Evolutionary conservation across 2,329 filamentous ascomycete genomes (phyloP).

Genomic region (Colletotrichum sp.): DNA sequence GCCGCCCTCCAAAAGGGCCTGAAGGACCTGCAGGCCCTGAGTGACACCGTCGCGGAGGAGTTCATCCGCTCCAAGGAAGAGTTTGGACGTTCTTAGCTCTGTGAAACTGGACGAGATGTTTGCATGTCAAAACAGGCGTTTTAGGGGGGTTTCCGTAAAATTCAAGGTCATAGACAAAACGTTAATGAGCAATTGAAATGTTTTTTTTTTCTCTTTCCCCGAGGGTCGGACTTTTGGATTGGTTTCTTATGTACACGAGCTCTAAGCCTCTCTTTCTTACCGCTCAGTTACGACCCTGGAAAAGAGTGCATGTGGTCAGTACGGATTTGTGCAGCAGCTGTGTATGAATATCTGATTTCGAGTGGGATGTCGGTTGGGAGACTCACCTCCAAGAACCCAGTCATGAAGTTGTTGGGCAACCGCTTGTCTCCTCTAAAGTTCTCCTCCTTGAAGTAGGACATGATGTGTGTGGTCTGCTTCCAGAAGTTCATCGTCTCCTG

Average conservation of each 20-base stretch:
- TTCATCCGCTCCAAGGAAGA: conserved; percentile 54
- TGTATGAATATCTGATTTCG: not conserved
- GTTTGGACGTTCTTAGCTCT: conserved; percentile 44
- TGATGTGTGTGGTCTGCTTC: conserved; percentile 95
- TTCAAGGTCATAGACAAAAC: conserved; percentile 4
- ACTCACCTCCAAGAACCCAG: conserved; percentile 90
- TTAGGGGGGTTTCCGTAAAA: not conserved
- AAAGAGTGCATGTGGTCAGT: not conserved
- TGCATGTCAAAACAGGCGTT: not conserved
- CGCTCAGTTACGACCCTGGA: conserved; percentile 26
- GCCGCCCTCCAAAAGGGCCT: conserved; percentile 91
- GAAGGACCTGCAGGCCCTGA: conserved; percentile 86
- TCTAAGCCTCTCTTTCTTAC: not conserved
- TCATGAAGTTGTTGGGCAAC: conserved; percentile 89
- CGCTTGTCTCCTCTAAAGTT: conserved; percentile 76
- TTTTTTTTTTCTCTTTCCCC: not conserved
- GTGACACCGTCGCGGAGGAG: conserved; percentile 91
- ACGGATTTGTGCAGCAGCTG: not conserved
- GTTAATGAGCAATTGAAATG: not conserved
- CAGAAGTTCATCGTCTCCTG: conserved; percentile 99
- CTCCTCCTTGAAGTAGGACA: conserved; percentile 95
- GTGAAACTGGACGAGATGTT: not conserved
- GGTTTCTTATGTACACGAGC: conserved; percentile 17
- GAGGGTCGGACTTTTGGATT: conserved; percentile 11
- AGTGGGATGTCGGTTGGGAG: not conserved